A percentile compares a stretch with the other conserved stretches of the same genome.
These are phyloP conservation scores for Mortierella sp. DNA, from an alignment of 371 early-diverging fungal genomes.

Conservation along the genomic window DNA sequence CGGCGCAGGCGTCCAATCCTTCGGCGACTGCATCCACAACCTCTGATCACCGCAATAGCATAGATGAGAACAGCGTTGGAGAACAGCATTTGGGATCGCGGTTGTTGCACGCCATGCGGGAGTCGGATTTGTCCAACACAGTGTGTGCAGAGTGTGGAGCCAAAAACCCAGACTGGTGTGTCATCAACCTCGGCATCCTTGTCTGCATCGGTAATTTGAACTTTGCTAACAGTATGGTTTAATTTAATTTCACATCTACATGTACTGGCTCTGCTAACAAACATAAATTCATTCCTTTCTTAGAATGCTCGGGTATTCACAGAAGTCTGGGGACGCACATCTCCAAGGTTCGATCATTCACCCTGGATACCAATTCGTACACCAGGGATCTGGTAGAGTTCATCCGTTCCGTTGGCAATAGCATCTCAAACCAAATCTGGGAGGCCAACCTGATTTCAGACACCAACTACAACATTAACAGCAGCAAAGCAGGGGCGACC, in stretches of 20 bases:
- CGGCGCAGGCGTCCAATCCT: conserved; percentile 2
- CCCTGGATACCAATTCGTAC: conserved; percentile 82
- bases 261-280: neutral
- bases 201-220: conserved; percentile 94
- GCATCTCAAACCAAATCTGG: conserved; percentile 70
- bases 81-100: conserved; percentile 40
- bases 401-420: conserved; percentile 71
- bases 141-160: conserved; percentile 90
- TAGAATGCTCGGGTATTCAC: conserved; percentile 97
- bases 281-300: neutral
- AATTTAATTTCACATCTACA: neutral
- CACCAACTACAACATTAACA: neutral
- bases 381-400: conserved; percentile 73
- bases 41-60: neutral
- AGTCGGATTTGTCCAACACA: conserved; percentile 71
- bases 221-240: conserved; percentile 84
- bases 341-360: conserved; percentile 90
- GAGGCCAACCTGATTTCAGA: conserved; percentile 59
- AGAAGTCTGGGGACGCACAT: conserved; percentile 96
- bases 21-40: neutral
- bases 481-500: neutral
- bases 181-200: conserved; percentile 91
- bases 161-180: conserved; percentile 93
- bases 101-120: conserved; percentile 59
- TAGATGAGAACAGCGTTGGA: neutral